These are phyloP conservation scores for Botrytis fragariae DNA, from an alignment of 2,329 filamentous ascomycete genomes.

Conservation along the genomic window DNA sequence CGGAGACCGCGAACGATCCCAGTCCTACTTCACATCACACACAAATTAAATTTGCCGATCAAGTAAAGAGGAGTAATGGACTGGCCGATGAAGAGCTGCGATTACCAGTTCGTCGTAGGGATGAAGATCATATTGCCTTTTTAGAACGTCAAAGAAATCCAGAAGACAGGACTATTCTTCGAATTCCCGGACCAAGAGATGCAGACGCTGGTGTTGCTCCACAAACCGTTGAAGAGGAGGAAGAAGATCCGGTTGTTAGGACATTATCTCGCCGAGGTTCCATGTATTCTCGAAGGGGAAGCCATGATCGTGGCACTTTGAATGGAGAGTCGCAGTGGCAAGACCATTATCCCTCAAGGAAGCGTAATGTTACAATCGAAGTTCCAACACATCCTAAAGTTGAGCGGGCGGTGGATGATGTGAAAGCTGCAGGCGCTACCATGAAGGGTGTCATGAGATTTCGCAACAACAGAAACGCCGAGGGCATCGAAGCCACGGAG, in stretches of 20 bases:
- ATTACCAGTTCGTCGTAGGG: slow-evolving; percentile 52
- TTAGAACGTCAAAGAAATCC: slow-evolving; percentile 77
- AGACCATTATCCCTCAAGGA: slow-evolving; percentile 22
- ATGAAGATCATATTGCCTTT: slow-evolving; percentile 84
- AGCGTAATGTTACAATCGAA: slow-evolving; percentile 36
- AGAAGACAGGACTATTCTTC: slow-evolving; percentile 69
- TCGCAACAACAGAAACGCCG: slow-evolving; percentile 44
- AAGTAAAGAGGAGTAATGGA: slow-evolving; percentile 59
- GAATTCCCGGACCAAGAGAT: slow-evolving; percentile 89
- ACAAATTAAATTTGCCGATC: slow-evolving; percentile 63
- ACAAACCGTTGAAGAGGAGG: slow-evolving; percentile 48
- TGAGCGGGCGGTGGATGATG: slow-evolving; percentile 38
- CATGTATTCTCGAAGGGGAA: slow-evolving; percentile 22
- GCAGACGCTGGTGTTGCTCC: slow-evolving; percentile 80
- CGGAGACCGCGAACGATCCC: slow-evolving; percentile 21
- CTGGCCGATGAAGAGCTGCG: slow-evolving; percentile 50
- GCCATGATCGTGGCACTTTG: slow-evolving; percentile 16
- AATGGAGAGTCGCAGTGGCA: slow-evolving; percentile 34
- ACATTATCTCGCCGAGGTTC: slow-evolving; percentile 28
- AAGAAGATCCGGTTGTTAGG: slow-evolving; percentile 27
- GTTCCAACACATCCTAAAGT: slow-evolving; percentile 20
- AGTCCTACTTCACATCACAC: slow-evolving; percentile 22
- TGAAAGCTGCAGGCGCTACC: slow-evolving; percentile 28
- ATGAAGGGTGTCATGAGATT: slow-evolving; percentile 40
- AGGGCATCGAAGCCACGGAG: slow-evolving; percentile 36